phyloP scores from a whole-genome alignment of 2,329 filamentous ascomycete species.

The Aspergillus amoenus region DNA sequence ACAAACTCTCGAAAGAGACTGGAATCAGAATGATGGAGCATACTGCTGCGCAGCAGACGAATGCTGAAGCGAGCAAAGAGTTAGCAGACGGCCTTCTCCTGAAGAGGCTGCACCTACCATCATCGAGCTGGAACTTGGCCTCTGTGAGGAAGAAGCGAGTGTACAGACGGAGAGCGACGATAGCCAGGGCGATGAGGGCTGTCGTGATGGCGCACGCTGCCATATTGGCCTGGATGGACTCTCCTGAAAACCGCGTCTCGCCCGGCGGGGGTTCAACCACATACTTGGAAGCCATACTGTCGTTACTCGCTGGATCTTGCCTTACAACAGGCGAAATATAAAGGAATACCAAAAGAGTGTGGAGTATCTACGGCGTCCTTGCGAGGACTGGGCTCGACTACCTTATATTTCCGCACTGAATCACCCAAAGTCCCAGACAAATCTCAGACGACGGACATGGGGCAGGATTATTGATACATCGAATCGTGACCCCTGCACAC shows the following conservation, averaged over 20 bases:
- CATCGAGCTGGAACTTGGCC: background rate
- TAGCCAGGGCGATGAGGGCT: background rate
- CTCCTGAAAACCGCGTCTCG: background rate
- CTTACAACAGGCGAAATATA: no score
- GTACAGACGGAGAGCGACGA: background rate
- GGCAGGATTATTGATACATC: background rate
- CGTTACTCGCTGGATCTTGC: no score
- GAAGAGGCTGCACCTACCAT: background rate
- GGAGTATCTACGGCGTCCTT: no score
- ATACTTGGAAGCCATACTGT: background rate
- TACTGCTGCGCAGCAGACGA: background rate
- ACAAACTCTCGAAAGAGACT: background rate
- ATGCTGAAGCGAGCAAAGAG: background rate
- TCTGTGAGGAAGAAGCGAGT: background rate
- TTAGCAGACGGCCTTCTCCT: background rate
- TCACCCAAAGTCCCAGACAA: background rate
- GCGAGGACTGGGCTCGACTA: background rate
- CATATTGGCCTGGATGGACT: background rate
- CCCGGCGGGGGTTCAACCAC: background rate
- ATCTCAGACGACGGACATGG: background rate
- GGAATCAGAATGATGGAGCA: background rate
- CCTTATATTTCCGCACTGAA: background rate
- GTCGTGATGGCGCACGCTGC: background rate
- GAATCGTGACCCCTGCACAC: background rate
- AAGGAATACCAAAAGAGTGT: no score